phyloP scores from a whole-genome alignment of 805 yeast genomes.

The Candida patagonica region DNA sequence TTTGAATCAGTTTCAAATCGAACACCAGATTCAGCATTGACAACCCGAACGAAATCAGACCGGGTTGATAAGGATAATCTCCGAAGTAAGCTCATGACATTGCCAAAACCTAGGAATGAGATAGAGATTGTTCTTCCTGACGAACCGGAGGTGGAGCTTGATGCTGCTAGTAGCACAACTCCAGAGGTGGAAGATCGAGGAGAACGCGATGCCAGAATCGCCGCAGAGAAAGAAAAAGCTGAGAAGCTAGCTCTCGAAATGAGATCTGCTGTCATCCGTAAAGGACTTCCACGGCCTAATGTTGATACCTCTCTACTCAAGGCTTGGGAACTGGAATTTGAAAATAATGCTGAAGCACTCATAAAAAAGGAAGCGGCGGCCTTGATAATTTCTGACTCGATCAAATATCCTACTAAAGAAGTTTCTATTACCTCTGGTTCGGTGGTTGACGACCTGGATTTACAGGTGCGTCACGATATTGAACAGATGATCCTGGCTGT shows the following conservation, averaged over 20 bases:
- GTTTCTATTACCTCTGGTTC: not conserved
- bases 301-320: not conserved
- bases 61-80: conserved; percentile 4
- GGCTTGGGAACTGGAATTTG: conserved; percentile 5
- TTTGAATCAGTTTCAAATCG: not conserved
- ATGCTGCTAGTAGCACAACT: conserved; percentile 11
- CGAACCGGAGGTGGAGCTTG: conserved; percentile 14
- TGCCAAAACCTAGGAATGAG: conserved; percentile 35
- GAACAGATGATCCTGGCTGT: conserved; percentile 14
- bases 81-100: conserved; percentile 11
- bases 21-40: conserved; percentile 3
- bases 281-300: conserved; percentile 30
- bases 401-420: conserved; percentile 17
- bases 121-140: conserved; percentile 31
- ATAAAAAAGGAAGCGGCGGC: conserved; percentile 18
- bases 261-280: conserved; percentile 40
- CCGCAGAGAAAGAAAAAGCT: conserved; percentile 12
- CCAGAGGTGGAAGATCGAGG: conserved; percentile 3
- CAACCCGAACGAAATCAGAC: conserved; percentile 8
- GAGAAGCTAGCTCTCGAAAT: conserved; percentile 26
- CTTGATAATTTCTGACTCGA: conserved; percentile 23
- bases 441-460: not conserved
- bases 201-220: conserved; percentile 16
- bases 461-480: conserved; percentile 1
- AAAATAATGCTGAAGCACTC: conserved; percentile 1